Evolutionary conservation across 2,329 filamentous ascomycete species (phyloP), one percentile per base, ranked within the genome.

Genomic region (Venturia asperata): DNA sequence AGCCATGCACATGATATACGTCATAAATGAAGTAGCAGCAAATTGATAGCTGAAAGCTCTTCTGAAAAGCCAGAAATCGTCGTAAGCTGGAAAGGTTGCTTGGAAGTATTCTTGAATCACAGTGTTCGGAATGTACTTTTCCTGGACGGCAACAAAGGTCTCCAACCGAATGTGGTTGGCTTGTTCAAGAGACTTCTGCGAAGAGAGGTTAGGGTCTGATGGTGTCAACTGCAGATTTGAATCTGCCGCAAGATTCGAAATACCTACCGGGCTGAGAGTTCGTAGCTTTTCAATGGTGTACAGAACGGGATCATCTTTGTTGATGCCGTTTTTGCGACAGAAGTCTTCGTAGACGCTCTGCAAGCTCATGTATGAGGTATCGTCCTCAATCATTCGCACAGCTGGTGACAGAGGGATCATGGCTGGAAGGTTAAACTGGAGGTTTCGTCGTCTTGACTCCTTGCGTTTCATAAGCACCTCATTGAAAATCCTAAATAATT

Each of bases 31-130:
- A 68, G 97, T 83, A 1, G 92, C 87, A 24, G 94, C 93, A 67
- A 96, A 87, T 77, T 99, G 94, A 80, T 97, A 97, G 27, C 91
- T 90, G 78, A 99, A 96, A 69, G 96, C 92, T 66, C 92, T 88
- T 66, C 94, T 90, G 90, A 99, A 99, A 66, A 99, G 85, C 92
- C 93, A 99, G 81, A 97, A 97, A 72, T 97, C 92, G 58, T 90
- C 86, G 76, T 91, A 99, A 68, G 90, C 88, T 39, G 92, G 89
- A 78, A 94, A 97, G 5, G 87, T 90, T 69, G 84, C 82, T 73
- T 92, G 90, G 84, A 97, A 97, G 79, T 93, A 97, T 69, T 96
- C 87, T 64, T 96, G 83, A 27, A 89, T 87, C 67, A 97, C 81
- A 3, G 86, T 91, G 66, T 87, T 87, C 6, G 92, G 90, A 65